These are phyloP conservation scores for Pythium guiyangense DNA, from an alignment of 352 stramenopile genomes.

Conservation along the genomic window DNA sequence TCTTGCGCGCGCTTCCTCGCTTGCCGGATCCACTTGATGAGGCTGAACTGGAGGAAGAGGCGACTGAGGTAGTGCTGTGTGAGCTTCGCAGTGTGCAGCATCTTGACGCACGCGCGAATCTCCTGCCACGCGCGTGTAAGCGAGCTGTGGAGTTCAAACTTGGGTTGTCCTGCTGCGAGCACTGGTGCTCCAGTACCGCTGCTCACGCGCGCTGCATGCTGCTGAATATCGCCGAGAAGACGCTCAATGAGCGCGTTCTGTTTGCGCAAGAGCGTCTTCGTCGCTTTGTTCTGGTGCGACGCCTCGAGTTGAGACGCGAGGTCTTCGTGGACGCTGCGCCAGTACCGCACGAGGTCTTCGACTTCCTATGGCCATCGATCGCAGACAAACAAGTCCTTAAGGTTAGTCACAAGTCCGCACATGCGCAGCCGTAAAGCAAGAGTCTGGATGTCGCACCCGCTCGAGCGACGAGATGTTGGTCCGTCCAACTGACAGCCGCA, in stretches of 20 bases:
- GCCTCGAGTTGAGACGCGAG: constrained; percentile 50
- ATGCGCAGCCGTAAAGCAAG: background rate
- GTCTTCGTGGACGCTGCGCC: constrained; percentile 40
- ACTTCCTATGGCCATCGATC: constrained; percentile 28
- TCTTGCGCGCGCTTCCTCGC: constrained; percentile 32
- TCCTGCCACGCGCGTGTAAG: constrained; percentile 48
- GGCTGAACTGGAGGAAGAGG: constrained; percentile 51
- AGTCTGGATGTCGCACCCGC: constrained; percentile 13
- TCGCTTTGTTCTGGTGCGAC: constrained; percentile 56
- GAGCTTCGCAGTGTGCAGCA: constrained; percentile 59
- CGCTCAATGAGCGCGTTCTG: constrained; percentile 58
- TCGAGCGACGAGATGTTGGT: constrained; percentile 55
- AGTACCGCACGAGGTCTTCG: constrained; percentile 65
- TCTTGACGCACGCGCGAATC: constrained; percentile 54
- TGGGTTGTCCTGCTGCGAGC: constrained; percentile 9
- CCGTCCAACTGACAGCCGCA: constrained; percentile 36
- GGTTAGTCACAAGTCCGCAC: background rate
- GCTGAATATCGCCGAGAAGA: constrained; percentile 29
- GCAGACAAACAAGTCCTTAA: background rate
- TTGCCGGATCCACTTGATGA: constrained; percentile 56
- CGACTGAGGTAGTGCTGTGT: constrained; percentile 69
- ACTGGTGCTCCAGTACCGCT: constrained; percentile 4
- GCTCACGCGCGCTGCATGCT: constrained; percentile 9
- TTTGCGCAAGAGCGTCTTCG: constrained; percentile 50
- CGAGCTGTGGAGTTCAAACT: constrained; percentile 4